Base-by-base conservation (phyloP, 1,139 yeast species). In the Suhomyces panamericanus region DNA sequence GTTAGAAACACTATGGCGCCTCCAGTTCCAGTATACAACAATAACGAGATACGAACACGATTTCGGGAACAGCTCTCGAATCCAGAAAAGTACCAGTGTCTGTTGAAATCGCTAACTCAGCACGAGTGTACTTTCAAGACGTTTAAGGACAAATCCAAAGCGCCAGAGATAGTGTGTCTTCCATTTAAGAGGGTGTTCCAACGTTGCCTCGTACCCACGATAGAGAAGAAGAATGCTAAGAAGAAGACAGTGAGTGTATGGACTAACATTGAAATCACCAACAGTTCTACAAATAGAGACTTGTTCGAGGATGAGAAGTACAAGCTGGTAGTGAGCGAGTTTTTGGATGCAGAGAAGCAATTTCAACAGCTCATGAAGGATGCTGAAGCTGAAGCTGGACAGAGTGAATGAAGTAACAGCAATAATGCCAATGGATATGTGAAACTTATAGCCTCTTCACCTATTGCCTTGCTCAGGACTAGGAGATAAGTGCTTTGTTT, bases 151-250 rank as follows among this genome's bases (percentile, higher is more conserved):
- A 45, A 53, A 29, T 45, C 50, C 11, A 50, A 58, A 30, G 66
- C 71, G 1, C 72, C 73, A 3, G 69, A 76, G 45, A 74, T 77
- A 45, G 66, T 76, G 26, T 80, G 85, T 51, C 58, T 75, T 14
- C 84, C 85, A 2, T 80, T 80, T 60, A 78, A 74, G 49, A 55
- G 85, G 38, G 50, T 78, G 6, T 80, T 80, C 59, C 74, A 71
- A 51, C 64, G 80, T 45, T 80, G 85, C 55, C 52, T 70, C 11
- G 52, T 73, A 14, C 63, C 67, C 11, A 46, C 57, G 5, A 54
- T 59, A 4, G 49, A 50, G 6, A 54, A 49, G 20, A 54, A 57
- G 15, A 51, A 62, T 33, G 74, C 73, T 1, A 69, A 69, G 53
- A 49, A 49, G 17, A 34, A 24, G 15, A 10, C 17, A 20, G 29